Evolutionary conservation across 108 stramenopile species (phyloP).

Genomic region (Cyclotella atomus): DNA sequence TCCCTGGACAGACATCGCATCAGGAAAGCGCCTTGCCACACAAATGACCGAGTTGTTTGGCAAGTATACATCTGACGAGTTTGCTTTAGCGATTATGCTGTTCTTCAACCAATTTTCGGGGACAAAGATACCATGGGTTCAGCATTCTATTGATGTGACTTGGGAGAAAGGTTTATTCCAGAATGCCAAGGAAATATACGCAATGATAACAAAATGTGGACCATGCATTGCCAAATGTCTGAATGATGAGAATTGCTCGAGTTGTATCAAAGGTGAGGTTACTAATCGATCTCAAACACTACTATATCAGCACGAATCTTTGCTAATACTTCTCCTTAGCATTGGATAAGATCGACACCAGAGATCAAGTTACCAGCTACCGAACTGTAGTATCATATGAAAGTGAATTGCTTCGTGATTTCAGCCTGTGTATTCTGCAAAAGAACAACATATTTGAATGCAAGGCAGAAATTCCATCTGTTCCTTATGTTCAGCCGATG

Average conservation of each 20-base stretch:
- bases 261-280: constrained; percentile 56
- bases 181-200: constrained; percentile 79
- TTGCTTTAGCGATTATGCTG: constrained; percentile 70
- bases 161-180: constrained; percentile 88
- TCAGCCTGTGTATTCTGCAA: constrained; percentile 91
- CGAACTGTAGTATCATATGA: constrained; percentile 95
- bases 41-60: constrained; percentile 68
- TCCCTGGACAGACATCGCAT: constrained; percentile 72
- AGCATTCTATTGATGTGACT: constrained; percentile 75
- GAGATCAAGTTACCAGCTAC: constrained; percentile 89
- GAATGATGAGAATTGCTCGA: constrained; percentile 72
- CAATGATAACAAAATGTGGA: constrained; percentile 82
- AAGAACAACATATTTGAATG: constrained; percentile 93
- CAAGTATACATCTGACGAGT: constrained; percentile 73
- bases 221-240: constrained; percentile 68
- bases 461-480: constrained; percentile 68
- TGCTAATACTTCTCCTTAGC: constrained; percentile 1
- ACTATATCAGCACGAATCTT: not conserved
- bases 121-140: constrained; percentile 60
- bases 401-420: constrained; percentile 82
- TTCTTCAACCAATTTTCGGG: constrained; percentile 76
- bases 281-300: not conserved
- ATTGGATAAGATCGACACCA: constrained; percentile 75
- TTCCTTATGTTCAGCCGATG: constrained; percentile 69
- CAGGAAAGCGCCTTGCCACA: constrained; percentile 60